Conservation (phyloP, 305 asterid species). For the Solanum hybrid region DNA sequence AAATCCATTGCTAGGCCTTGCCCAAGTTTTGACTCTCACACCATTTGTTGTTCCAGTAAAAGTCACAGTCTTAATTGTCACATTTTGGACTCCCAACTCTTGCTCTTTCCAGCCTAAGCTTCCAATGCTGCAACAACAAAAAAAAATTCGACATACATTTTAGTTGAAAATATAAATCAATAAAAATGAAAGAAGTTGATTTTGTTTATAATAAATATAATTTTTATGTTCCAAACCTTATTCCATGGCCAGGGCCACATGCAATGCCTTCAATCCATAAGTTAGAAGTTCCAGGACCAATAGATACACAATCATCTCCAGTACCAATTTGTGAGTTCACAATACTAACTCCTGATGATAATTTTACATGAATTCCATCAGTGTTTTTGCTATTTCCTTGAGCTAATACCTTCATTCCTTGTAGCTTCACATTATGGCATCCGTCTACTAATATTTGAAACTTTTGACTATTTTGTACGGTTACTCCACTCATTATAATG, state of each 20-base stretch:
- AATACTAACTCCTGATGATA: constrained; percentile 40
- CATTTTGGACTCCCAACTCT: constrained; percentile 3
- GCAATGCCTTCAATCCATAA: constrained; percentile 21
- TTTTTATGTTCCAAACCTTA: constrained; percentile 25
- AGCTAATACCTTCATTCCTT: constrained; percentile 24
- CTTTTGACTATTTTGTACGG: not conserved
- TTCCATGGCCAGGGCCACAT: constrained; percentile 77
- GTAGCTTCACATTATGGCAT: not conserved
- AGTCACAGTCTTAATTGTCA: not conserved
- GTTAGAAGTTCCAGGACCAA: constrained; percentile 50
- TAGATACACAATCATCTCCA: constrained; percentile 62
- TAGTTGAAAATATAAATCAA: not conserved
- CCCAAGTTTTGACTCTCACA: not conserved
- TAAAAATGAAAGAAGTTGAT: not conserved
- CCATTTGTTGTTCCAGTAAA: constrained; percentile 1
- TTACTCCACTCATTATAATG: too few relatives aligned
- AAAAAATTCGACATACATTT: not conserved
- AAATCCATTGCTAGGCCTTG: constrained; percentile 8
- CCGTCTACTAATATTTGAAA: not conserved
- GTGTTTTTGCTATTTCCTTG: constrained; percentile 25
- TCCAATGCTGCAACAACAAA: not conserved
- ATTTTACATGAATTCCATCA: constrained; percentile 28
- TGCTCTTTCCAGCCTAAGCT: not conserved
- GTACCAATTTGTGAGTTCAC: constrained; percentile 18
- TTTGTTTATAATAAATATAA: not conserved